Percentiles rank a stretch among this genome's conserved stretches.
These are phyloP conservation scores for Talaromyces trachyspermus DNA, from an alignment of 495 filamentous ascomycete species.

Conservation along the genomic window DNA sequence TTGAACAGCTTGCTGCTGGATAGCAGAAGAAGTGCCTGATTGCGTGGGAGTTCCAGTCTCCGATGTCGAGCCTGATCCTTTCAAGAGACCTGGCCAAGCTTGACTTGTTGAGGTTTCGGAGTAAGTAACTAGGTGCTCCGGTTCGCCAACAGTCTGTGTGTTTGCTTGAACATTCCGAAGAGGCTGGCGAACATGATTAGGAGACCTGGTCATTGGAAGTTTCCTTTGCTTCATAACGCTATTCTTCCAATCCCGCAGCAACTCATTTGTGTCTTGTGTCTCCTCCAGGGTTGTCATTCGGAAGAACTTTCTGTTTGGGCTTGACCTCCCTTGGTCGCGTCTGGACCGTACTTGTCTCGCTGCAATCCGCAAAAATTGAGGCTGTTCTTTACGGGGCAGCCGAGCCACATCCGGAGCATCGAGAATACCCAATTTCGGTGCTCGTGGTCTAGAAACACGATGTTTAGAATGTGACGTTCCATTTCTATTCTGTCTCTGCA, in stretches of 20 bases:
- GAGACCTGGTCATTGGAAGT: conserved; percentile 17
- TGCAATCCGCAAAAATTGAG: conserved; percentile 74
- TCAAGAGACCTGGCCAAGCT: background rate
- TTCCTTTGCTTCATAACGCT: conserved; percentile 53
- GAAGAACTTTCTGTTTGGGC: conserved; percentile 68
- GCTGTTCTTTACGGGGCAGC: conserved; percentile 30
- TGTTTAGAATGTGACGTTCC: conserved; percentile 23
- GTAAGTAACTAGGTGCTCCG: background rate
- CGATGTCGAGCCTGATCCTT: background rate
- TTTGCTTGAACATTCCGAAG: conserved; percentile 15
- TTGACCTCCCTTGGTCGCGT: conserved; percentile 59
- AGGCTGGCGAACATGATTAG: conserved; percentile 16
- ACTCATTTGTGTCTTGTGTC: conserved; percentile 63
- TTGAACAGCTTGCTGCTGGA: background rate
- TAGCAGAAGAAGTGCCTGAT: background rate
- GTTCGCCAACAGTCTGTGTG: background rate
- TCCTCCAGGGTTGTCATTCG: conserved; percentile 62
- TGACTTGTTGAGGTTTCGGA: background rate
- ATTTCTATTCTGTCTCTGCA: conserved; percentile 28
- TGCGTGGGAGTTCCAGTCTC: background rate
- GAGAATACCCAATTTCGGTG: conserved; percentile 59
- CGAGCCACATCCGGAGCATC: conserved; percentile 53
- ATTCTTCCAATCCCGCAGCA: conserved; percentile 67
- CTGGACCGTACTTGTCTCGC: conserved; percentile 58
- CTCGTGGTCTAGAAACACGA: conserved; percentile 16